Base-by-base conservation (phyloP, 371 early-diverging fungal genomes). In the Syncephalastrum sp. region DNA sequence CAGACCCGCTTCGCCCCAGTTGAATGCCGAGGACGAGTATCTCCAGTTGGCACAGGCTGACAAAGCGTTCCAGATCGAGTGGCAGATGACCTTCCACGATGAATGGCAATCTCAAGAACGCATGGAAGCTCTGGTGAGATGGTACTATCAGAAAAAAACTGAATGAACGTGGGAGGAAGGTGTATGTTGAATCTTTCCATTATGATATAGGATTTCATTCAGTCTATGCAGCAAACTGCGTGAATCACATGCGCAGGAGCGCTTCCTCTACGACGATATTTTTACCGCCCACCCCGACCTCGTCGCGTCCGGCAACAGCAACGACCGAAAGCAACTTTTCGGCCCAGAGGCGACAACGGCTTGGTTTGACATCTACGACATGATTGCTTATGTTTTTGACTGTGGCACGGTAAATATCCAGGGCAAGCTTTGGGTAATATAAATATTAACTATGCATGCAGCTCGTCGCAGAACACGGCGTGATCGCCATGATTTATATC, bases 401-500 rank as follows among this genome's bases (percentile, higher is more conserved):
- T 75, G 79, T 56, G 80, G 80, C 21, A 72, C 72, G 65, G 82
- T 81, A 79, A 59, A 50, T 59, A 33, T 15, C 14, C 38, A 27
- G 12, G 16, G 13, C 10, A 27, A 14, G 25, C 50, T 24, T 13
- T 24, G 27, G 13, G 5, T 52, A n/a, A 19, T 16, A 10, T 33
- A 33, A 8, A 10, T 23, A 45, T 43, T 49, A 27, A 48, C 41
- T 49, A 15, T 50, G 16, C 56, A 27, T 42, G 17, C 56, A 88
- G 69, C 72, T 91, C 8, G 77, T 75, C 1, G 78, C 85, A 15
- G 92, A 91, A 64, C 85, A 83, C 61, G 88, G 84, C 1, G 84
- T 90, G 42, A 89, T 92, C 41, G 83, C 88, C 0, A 66, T 87
- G 52, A 74, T 91, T 12, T 92, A 92, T 54, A 74, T 90, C 6